Evolutionary conservation across 2,329 filamentous ascomycete genomes (phyloP).

Genomic region (Diaporthe aspalathi): DNA sequence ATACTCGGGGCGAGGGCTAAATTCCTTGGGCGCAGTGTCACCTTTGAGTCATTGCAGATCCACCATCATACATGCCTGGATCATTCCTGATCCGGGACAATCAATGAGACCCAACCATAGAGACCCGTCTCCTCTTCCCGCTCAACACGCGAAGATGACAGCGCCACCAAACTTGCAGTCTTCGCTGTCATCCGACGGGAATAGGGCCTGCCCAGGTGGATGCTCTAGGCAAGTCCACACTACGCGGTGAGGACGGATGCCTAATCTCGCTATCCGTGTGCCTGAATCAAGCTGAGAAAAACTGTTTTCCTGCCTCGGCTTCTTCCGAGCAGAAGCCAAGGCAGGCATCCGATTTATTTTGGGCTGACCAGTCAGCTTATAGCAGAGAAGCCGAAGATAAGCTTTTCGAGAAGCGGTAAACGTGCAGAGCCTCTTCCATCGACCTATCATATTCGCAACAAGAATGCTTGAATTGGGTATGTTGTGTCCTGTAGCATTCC

Average conservation of each 20-base stretch:
- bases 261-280: constrained; percentile 4
- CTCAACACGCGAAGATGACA: neutral
- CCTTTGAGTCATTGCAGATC: constrained; percentile 7
- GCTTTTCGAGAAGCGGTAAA: constrained; percentile 3
- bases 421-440: neutral
- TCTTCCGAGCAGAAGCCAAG: constrained; percentile 15
- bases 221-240: constrained; percentile 7
- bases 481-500: no score
- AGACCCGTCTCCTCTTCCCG: neutral
- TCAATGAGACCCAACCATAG: neutral
- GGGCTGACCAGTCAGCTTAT: neutral
- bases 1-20: neutral
- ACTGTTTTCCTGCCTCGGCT: neutral
- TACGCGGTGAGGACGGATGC: neutral
- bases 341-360: no score
- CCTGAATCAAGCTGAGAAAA: constrained; percentile 25
- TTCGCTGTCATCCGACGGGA: neutral
- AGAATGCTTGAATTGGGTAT: neutral
- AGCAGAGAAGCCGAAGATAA: neutral
- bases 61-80: neutral
- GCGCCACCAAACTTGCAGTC: neutral
- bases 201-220: neutral
- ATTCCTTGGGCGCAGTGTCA: neutral
- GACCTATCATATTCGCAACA: neutral
- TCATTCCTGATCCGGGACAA: neutral